Evolutionary conservation across 176 grass and related monocot species (phyloP).

Genomic region (Microstegium vimineum): DNA sequence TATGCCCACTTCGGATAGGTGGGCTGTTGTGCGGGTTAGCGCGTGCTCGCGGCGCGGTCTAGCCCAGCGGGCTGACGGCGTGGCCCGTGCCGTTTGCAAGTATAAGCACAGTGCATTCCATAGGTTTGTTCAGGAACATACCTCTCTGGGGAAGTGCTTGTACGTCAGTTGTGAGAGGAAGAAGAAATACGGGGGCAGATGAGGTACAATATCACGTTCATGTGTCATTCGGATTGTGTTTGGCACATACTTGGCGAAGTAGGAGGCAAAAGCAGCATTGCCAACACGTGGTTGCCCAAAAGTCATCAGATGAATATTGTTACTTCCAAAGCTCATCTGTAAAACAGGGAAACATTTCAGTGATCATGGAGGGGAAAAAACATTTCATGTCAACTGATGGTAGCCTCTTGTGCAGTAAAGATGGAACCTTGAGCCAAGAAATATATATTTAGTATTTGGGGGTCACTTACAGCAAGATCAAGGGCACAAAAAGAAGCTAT

Average conservation of each 20-base stretch:
- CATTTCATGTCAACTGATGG: background rate
- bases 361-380: background rate
- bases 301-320: constrained; percentile 47
- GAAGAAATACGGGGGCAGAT: constrained; percentile 72
- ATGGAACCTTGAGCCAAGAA: background rate
- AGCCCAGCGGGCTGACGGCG: too few species aligned
- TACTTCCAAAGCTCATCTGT: constrained; percentile 16
- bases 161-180: constrained; percentile 53
- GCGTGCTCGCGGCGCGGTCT: too few species aligned
- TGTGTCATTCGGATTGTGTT: constrained; percentile 52
- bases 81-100: too few species aligned
- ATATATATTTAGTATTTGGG: background rate
- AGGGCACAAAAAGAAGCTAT: constrained; percentile 65
- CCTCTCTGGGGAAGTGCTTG: constrained; percentile 64
- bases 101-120: background rate
- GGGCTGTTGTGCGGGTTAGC: too few species aligned
- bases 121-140: constrained; percentile 2
- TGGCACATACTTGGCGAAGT: constrained; percentile 50
- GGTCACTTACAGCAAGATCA: constrained; percentile 55
- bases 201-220: constrained; percentile 57
- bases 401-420: background rate
- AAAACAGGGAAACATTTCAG: background rate
- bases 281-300: constrained; percentile 74
- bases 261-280: constrained; percentile 60
- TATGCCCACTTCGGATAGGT: too few species aligned